A percentile compares a stretch with the other conserved stretches of the same genome.
These are phyloP conservation scores for Aspergillus nidulans DNA, from an alignment of 495 filamentous ascomycete genomes.

Conservation along the genomic window DNA sequence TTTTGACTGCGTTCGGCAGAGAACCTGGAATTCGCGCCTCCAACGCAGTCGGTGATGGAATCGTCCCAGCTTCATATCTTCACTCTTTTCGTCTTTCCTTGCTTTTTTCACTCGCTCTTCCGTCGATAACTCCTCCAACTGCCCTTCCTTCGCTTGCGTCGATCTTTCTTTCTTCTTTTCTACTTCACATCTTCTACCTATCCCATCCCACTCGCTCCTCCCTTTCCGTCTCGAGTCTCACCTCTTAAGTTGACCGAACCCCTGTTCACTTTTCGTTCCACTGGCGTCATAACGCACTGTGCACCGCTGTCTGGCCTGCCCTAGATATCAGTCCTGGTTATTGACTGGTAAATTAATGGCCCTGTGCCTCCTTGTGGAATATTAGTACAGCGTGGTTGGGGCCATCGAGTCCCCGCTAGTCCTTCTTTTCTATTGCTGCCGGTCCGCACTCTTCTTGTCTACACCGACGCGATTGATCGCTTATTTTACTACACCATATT, in stretches of 20 bases:
- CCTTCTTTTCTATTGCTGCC: slow-evolving; percentile 15
- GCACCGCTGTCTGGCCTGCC: slow-evolving; percentile 1
- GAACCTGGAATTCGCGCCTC: not conserved
- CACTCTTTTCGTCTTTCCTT: slow-evolving; percentile 13
- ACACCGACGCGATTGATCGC: slow-evolving; percentile 14
- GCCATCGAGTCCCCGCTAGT: slow-evolving; percentile 9
- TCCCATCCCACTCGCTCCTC: slow-evolving; percentile 5
- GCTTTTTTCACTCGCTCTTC: slow-evolving; percentile 10
- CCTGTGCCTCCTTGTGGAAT: slow-evolving; percentile 15
- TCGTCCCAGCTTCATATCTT: slow-evolving; percentile 3
- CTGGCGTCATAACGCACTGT: slow-evolving; percentile 5
- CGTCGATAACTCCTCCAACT: slow-evolving; percentile 8
- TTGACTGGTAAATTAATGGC: slow-evolving; percentile 24
- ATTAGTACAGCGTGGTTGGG: slow-evolving; percentile 12
- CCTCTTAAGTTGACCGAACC: not conserved
- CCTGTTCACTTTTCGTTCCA: slow-evolving; percentile 3
- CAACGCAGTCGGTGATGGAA: slow-evolving; percentile 4
- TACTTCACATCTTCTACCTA: not conserved
- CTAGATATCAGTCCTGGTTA: slow-evolving; percentile 22
- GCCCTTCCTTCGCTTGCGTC: not conserved
- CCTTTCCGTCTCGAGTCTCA: slow-evolving; percentile 2
- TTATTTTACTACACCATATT: not conserved
- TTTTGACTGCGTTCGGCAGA: not conserved
- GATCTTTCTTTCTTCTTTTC: slow-evolving; percentile 1
- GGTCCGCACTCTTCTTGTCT: slow-evolving; percentile 6